Conservation (phyloP, 2,329 filamentous ascomycete genomes). For the Alternaria panax region DNA sequence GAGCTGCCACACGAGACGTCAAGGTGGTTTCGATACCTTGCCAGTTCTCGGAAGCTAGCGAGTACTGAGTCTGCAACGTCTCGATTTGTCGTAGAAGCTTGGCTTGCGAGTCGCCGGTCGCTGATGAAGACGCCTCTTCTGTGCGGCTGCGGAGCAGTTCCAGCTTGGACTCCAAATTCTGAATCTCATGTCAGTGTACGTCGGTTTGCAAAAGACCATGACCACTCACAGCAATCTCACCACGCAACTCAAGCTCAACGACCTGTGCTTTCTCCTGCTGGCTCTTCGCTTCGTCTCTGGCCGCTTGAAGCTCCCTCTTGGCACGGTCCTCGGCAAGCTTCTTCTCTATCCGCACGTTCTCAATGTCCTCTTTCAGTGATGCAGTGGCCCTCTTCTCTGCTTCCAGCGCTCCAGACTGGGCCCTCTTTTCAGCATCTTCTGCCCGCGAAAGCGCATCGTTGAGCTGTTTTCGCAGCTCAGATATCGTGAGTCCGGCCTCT, state of each 20-base stretch:
- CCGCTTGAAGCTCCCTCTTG: conserved; percentile 72
- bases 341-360: conserved; percentile 75
- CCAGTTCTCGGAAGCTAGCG: conserved; percentile 95
- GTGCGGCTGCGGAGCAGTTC: conserved; percentile 84
- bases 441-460: conserved; percentile 71
- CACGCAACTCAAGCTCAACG: conserved; percentile 77
- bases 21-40: conserved; percentile 92
- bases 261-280: conserved; percentile 73
- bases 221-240: conserved; percentile 67
- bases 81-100: conserved; percentile 94
- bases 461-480: conserved; percentile 73
- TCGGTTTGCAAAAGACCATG: background rate
- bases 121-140: conserved; percentile 87
- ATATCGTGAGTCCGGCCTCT: conserved; percentile 69
- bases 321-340: conserved; percentile 75
- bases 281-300: conserved; percentile 75
- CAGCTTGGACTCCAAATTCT: conserved; percentile 84
- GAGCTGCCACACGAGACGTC: conserved; percentile 73
- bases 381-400: conserved; percentile 65
- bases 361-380: conserved; percentile 70
- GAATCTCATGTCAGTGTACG: conserved; percentile 36
- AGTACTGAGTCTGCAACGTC: conserved; percentile 93
- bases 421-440: conserved; percentile 71
- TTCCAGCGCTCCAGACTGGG: conserved; percentile 72
- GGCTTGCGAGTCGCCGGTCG: conserved; percentile 81